Base-by-base conservation (phyloP, 352 stramenopile genomes). In the Phytophthora crassamura region DNA sequence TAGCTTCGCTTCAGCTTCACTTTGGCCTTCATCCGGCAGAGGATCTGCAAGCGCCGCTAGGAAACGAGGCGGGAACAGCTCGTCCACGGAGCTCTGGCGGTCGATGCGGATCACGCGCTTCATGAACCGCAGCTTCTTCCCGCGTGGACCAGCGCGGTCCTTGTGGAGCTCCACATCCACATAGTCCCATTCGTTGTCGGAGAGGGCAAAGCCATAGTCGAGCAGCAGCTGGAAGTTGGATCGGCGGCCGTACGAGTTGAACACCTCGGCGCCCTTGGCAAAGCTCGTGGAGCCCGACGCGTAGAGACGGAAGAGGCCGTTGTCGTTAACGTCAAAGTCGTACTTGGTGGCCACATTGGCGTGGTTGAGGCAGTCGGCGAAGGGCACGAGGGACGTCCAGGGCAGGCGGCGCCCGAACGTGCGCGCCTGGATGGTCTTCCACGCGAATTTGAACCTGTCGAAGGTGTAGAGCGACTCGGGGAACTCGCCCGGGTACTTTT, bases 281-380 rank as follows among this genome's bases (percentile, higher is more conserved):
- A 90, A 97, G 45, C 52, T 48, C 25, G 77, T 97, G 7, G 49
- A 59, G 7, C 56, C 76, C 12, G 76, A 93, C 12, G 89, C 86
- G 76, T 78, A 91, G 36, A 91, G 74, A 11, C 76, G 75, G 61
- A 97, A 97, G 5, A 67, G 56, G 2, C 64, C 74, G 33, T 88
- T 88, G 11, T 45, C 61, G 43, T 83, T 67, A 22, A 87, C 74
- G 53, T 90, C 60, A 36, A 90, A 91, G 59, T 91, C 85, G 72
- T 97, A 98, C 64, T 93, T 96, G 10, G 88, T 97, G 32, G 84
- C 78, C 2, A 97, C 80, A 64, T 98, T 98, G 35, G 64, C 67
- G 69, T 98, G 93, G 61, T 98, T 98, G 12, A 98, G 74, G 47
- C 87, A 97, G 73, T 98, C 93, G 7, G 92, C 93, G 53, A 98